Evolutionary conservation across 1,284 basidiomycete genomes (phyloP), one percentile per base, ranked within the genome.

Genomic region (Schizopora paradoxa): DNA sequence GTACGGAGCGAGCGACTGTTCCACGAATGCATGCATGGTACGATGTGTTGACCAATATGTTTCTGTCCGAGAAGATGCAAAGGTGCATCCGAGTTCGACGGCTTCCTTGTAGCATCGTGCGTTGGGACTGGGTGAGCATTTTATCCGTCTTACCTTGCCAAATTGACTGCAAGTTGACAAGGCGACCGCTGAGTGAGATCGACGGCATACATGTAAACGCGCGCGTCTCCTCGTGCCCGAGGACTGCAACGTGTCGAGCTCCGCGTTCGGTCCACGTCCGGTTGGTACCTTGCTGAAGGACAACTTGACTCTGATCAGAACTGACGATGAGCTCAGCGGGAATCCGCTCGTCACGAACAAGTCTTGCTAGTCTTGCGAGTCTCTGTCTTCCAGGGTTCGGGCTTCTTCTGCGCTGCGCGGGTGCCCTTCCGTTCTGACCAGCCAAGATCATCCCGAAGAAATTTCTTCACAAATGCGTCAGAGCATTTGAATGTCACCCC

Each of bases 11-110:
- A n/a, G n/a, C n/a, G n/a, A n/a, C n/a, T 31, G 10, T 10, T 14
- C 8, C 28, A 31, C 28, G 10, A 8, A 31, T 31, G 8, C 28
- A 10, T 31, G 28, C 28, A 31, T 31, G 10, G 14, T 8, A 8
- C 14, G 10, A 31, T 10, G 14, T 31, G 28, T 69, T 27, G 68
- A 67, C 69, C 69, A 71, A 48, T 70, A 68, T 0, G 57, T 71
- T 7, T 43, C 47, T 5, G 54, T 63, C 8, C 60, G 65, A 13
- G 45, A 48, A 2, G 43, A 49, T n/a, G 53, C 54, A 26, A 67
- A 57, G 18, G 38, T 36, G 35, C 66, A 63, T 0, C 62, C 61
- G n/a, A 54, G 45, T 11, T 45, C 36, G 0, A 43, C n/a, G 2
- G 59, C 57, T 23, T 64, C 60, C 6, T 46, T 33, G 21, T 57